These are phyloP conservation scores for Magnaporthiopsis rhizophila DNA, from an alignment of 2,329 filamentous ascomycete genomes.

Conservation along the genomic window DNA sequence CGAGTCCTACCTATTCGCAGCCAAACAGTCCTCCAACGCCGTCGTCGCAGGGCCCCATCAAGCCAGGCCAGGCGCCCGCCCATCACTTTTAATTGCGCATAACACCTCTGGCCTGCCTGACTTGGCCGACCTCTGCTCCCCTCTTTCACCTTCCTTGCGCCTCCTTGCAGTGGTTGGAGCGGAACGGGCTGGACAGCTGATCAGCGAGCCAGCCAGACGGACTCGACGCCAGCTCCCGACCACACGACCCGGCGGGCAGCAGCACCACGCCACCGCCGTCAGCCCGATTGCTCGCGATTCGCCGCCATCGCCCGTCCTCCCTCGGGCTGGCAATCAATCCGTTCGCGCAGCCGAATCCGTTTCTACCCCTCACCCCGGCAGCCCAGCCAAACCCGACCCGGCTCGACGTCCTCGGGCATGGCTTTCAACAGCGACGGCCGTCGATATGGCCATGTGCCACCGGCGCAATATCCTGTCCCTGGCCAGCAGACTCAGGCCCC, in stretches of 20 bases:
- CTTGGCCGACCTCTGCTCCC: background rate
- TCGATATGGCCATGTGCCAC: slow-evolving; percentile 59
- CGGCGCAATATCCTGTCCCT: slow-evolving; percentile 53
- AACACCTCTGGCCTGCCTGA: background rate
- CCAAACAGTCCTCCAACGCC: background rate
- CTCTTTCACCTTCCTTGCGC: background rate
- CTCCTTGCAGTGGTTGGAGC: too few relatives aligned
- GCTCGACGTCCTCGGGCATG: slow-evolving; percentile 31
- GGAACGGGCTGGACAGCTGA: too few relatives aligned
- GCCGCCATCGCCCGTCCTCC: background rate
- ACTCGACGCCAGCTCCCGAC: background rate
- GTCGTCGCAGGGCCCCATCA: background rate
- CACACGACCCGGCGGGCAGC: background rate
- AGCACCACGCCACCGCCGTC: background rate
- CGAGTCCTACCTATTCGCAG: background rate
- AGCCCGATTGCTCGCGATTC: background rate
- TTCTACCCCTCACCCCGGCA: background rate
- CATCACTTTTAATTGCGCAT: background rate
- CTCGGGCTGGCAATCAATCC: background rate
- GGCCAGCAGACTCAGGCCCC: slow-evolving; percentile 29
- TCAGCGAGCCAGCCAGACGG: background rate
- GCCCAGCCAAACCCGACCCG: background rate
- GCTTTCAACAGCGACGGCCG: slow-evolving; percentile 54
- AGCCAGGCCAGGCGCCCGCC: background rate
- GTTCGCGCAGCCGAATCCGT: slow-evolving; percentile 6